These are phyloP conservation scores for Penicillium simplicissimum DNA, from an alignment of 495 filamentous ascomycete species.

Conservation along the genomic window DNA sequence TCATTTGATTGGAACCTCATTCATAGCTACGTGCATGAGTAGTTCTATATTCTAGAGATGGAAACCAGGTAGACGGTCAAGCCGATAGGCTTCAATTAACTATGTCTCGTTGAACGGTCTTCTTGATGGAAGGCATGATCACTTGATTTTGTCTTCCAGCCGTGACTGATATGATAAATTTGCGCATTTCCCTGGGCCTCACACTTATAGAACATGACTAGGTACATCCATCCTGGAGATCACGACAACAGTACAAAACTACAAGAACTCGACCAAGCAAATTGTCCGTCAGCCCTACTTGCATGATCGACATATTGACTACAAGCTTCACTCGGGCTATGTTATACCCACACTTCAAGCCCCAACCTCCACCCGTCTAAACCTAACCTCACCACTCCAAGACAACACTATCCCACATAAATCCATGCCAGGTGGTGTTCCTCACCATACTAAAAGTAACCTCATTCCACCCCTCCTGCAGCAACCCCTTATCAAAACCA, in stretches of 20 bases:
- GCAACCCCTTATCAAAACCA: background rate
- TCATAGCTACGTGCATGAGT: background rate
- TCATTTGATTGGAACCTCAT: background rate
- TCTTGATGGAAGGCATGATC: too few species aligned
- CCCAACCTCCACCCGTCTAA: background rate
- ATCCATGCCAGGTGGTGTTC: slow-evolving; percentile 11
- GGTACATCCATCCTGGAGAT: background rate
- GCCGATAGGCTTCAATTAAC: too few species aligned
- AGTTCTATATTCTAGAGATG: too few species aligned
- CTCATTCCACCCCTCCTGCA: slow-evolving; percentile 9
- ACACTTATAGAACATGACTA: too few species aligned
- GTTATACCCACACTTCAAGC: background rate
- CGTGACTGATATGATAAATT: too few species aligned
- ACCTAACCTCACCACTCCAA: background rate
- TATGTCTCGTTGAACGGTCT: too few species aligned
- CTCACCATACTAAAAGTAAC: slow-evolving; percentile 5
- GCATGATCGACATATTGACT: background rate
- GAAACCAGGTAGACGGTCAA: too few species aligned
- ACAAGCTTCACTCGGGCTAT: slow-evolving; percentile 1
- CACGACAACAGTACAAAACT: background rate
- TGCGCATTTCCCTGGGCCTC: too few species aligned
- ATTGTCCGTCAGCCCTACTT: background rate
- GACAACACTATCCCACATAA: slow-evolving; percentile 9
- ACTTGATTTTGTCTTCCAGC: too few species aligned
- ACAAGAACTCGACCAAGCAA: background rate